These are phyloP conservation scores for Macrocybe gigantea DNA, from an alignment of 768 basidiomycete species.

Conservation along the genomic window DNA sequence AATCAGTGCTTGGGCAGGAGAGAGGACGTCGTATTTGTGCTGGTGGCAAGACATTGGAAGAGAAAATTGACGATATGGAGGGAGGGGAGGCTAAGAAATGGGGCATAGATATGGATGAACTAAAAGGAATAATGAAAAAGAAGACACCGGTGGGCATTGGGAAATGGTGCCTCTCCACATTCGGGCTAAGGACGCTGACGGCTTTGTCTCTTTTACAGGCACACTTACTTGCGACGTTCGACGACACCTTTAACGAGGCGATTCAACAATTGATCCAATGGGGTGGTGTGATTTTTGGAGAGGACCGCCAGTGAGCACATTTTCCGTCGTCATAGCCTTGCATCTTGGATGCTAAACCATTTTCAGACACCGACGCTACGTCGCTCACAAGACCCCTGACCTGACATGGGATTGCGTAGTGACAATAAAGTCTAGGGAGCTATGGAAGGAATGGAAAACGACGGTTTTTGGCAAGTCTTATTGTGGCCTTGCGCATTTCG, in stretches of 20 bases:
- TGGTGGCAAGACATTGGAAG: constrained; percentile 31
- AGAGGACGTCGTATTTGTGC: constrained; percentile 62
- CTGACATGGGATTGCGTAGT: constrained; percentile 63
- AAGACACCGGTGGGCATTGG: constrained; percentile 44
- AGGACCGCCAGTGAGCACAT: constrained; percentile 55
- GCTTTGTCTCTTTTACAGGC: constrained; percentile 30
- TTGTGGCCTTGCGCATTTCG: constrained; percentile 1
- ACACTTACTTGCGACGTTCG: constrained; percentile 50
- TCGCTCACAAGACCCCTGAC: constrained; percentile 67
- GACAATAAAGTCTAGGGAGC: constrained; percentile 58
- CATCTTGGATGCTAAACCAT: constrained; percentile 5
- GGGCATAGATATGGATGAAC: constrained; percentile 58
- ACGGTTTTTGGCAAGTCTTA: constrained; percentile 52
- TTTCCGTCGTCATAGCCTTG: constrained; percentile 5
- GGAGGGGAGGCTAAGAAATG: constrained; percentile 72
- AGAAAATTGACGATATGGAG: constrained; percentile 34
- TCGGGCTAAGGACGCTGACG: constrained; percentile 1
- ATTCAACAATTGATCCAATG: constrained; percentile 71
- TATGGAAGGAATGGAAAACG: constrained; percentile 64
- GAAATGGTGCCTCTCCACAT: neutral
- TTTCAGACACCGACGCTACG: constrained; percentile 61
- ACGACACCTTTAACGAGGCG: constrained; percentile 74
- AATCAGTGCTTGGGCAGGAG: constrained; percentile 55
- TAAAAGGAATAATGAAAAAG: constrained; percentile 53
- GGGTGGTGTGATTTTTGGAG: constrained; percentile 65